Evolutionary conservation across 108 stramenopile genomes (phyloP).

Genomic region (Skeletonema tropicum): DNA sequence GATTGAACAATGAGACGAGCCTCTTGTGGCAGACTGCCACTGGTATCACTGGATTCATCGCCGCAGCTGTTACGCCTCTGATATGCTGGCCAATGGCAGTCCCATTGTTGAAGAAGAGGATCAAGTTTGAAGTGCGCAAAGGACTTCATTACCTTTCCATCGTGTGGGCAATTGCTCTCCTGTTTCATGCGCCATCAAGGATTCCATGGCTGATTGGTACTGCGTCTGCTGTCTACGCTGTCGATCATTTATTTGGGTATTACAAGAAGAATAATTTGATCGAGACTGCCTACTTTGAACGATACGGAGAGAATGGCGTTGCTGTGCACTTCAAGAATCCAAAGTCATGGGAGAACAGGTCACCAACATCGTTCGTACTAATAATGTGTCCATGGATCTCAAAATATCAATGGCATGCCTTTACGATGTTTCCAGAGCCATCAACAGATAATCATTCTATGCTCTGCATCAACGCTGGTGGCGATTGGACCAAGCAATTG

Average conservation of each 20-base stretch:
- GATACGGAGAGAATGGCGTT: neutral
- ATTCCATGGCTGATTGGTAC: constrained; percentile 22
- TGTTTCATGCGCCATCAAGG: constrained; percentile 27
- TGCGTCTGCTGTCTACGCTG: constrained; percentile 10
- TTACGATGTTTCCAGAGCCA: no score
- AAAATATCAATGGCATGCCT: no score
- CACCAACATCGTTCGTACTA: no score
- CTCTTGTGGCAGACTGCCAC: constrained; percentile 8
- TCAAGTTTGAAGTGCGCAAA: constrained; percentile 28
- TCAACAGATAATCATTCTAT: no score
- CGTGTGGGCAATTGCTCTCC: constrained; percentile 19
- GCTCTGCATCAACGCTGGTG: no score
- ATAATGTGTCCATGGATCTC: no score
- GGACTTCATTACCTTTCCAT: constrained; percentile 25
- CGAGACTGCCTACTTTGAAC: constrained; percentile 6
- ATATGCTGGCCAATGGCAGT: constrained; percentile 35
- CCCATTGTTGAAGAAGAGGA: constrained; percentile 8
- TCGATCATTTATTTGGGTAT: neutral
- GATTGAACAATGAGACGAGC: constrained; percentile 1
- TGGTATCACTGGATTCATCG: constrained; percentile 28
- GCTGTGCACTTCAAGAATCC: no score
- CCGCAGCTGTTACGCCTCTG: constrained; percentile 9
- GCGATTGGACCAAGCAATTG: no score
- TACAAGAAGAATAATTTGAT: neutral
- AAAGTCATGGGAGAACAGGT: no score